Conservation (phyloP, 2,329 filamentous ascomycete species). For the Penicillium oxalicum region DNA sequence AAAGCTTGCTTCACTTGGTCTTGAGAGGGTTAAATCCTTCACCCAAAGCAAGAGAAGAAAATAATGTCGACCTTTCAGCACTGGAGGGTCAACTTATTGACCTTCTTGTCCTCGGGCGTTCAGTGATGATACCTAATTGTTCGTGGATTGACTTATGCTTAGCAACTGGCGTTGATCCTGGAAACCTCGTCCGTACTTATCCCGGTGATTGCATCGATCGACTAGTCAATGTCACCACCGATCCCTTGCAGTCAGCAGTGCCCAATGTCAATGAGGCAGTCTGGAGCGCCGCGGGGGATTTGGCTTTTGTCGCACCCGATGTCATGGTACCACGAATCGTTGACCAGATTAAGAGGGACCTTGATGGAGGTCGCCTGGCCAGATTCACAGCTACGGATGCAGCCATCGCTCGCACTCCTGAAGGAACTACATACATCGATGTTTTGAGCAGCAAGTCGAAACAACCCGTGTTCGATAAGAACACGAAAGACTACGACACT, state of each 20-base stretch:
- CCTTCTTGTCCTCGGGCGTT: constrained; percentile 70
- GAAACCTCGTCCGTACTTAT: constrained; percentile 62
- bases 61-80: constrained; percentile 40
- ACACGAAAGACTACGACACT: constrained; percentile 89
- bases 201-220: constrained; percentile 62
- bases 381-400: constrained; percentile 79
- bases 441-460: constrained; percentile 78
- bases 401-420: constrained; percentile 85
- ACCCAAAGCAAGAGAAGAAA: constrained; percentile 19
- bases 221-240: constrained; percentile 52
- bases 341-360: constrained; percentile 64
- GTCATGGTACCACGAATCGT: constrained; percentile 70
- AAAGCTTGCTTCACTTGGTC: constrained; percentile 55
- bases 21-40: constrained; percentile 42
- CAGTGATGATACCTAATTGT: constrained; percentile 67
- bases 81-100: constrained; percentile 68
- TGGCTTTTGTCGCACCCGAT: constrained; percentile 89
- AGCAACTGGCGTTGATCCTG: constrained; percentile 74
- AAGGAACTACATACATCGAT: constrained; percentile 83
- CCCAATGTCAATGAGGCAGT: constrained; percentile 57
- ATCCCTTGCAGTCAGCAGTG: constrained; percentile 32
- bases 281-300: constrained; percentile 77
- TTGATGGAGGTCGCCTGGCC: constrained; percentile 63
- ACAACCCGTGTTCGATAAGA: constrained; percentile 70
- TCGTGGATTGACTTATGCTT: constrained; percentile 90